phyloP scores from a whole-genome alignment of 148 eudicot genomes.

The Rheum nobile region DNA sequence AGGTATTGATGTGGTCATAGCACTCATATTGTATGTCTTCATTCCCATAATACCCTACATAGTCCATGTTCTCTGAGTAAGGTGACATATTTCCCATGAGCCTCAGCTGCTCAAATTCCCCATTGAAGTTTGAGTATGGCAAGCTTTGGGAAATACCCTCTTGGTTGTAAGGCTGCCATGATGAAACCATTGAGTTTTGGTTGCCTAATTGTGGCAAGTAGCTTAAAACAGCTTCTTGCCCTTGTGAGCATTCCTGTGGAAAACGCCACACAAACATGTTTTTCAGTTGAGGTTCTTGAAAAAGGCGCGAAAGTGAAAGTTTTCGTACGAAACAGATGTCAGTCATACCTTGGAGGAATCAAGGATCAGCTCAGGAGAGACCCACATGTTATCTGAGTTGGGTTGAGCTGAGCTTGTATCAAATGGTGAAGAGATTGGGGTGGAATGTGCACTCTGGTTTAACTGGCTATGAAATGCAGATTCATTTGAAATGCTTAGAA shows the following conservation, averaged over 20 bases:
- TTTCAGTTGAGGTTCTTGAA: background rate
- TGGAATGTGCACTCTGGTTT: conserved; percentile 44
- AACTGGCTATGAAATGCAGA: conserved; percentile 16
- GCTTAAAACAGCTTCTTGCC: conserved; percentile 21
- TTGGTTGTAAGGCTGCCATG: conserved; percentile 36
- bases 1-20: background rate
- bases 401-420: conserved; percentile 34
- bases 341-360: conserved; percentile 65
- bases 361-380: conserved; percentile 56
- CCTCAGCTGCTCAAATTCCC: background rate
- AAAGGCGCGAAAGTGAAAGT: background rate
- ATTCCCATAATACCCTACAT: conserved; percentile 6
- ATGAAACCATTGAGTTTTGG: conserved; percentile 28
- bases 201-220: conserved; percentile 30
- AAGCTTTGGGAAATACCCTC: conserved; percentile 33
- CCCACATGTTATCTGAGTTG: conserved; percentile 36
- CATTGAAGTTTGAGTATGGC: conserved; percentile 3
- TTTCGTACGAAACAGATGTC: background rate
- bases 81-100: conserved; percentile 3
- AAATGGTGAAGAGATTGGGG: conserved; percentile 51
- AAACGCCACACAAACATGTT: background rate
- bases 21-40: conserved; percentile 3
- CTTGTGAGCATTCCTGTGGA: conserved; percentile 48
- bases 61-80: conserved; percentile 4
- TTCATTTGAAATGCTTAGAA: conserved; percentile 27